Conservation (phyloP, 208 protist species). For the Acanthamoeba culbertsoni region DNA sequence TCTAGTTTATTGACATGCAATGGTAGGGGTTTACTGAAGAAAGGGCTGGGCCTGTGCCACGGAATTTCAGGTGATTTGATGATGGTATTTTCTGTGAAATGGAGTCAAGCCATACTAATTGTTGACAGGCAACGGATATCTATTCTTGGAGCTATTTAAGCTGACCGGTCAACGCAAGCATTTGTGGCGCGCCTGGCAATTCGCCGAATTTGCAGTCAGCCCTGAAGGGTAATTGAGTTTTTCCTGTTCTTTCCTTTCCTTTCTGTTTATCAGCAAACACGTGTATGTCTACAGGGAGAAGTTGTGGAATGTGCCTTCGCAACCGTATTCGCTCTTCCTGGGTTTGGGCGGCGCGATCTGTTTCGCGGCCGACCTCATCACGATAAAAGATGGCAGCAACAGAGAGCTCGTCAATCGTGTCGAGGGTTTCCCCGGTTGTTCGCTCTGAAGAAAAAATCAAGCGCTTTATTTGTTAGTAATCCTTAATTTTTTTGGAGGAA, state of each 20-base stretch:
- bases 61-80: not conserved
- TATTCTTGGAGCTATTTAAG: conserved; percentile 33
- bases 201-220: not conserved
- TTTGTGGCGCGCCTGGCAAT: not conserved
- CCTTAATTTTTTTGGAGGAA: too few species aligned
- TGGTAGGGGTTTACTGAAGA: conserved; percentile 36
- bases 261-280: not conserved
- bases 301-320: conserved; percentile 21
- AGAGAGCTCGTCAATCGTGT: not conserved
- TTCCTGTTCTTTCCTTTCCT: not conserved
- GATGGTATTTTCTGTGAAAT: not conserved
- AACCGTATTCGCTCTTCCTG: conserved; percentile 40
- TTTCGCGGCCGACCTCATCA: not conserved
- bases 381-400: not conserved
- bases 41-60: conserved; percentile 9
- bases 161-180: not conserved
- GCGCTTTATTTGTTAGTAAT: too few species aligned
- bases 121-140: not conserved
- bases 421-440: not conserved
- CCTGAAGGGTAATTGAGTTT: not conserved
- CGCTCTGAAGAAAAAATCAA: too few species aligned
- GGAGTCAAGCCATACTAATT: not conserved
- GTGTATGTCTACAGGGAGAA: not conserved
- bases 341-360: not conserved
- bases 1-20: too few species aligned